Conservation (phyloP, 1,284 basidiomycete genomes). For the Moniliophthora roreri region DNA sequence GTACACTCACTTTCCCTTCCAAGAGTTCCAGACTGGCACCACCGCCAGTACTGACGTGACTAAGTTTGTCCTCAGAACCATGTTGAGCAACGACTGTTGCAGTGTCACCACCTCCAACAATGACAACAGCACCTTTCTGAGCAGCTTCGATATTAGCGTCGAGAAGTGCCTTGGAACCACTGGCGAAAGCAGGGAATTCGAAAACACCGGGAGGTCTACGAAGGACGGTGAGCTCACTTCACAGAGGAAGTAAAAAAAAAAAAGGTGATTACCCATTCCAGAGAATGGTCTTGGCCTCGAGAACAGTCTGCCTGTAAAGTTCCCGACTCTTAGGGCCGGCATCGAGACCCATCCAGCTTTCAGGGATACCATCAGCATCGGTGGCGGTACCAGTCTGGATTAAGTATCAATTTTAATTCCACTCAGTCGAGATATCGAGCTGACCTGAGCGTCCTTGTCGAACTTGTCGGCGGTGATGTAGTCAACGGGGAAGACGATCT, state of each 20-base stretch:
- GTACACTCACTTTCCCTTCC: conserved; percentile 83
- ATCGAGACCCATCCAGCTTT: conserved; percentile 95
- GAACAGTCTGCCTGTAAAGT: conserved; percentile 79
- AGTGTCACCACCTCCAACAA: conserved; percentile 93
- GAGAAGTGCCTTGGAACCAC: conserved; percentile 84
- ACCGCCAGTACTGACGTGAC: conserved; percentile 96
- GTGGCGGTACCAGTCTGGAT: conserved; percentile 73
- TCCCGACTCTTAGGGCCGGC: conserved; percentile 81
- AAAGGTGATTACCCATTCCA: conserved; percentile 83
- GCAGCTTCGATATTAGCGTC: conserved; percentile 90
- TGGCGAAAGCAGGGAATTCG: conserved; percentile 91
- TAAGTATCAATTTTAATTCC: background rate
- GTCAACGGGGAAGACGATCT: conserved; percentile 95
- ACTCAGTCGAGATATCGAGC: conserved; percentile 39
- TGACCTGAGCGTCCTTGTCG: conserved; percentile 87
- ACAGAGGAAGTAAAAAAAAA: conserved; percentile 4
- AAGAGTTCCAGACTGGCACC: conserved; percentile 94
- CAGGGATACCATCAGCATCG: conserved; percentile 86
- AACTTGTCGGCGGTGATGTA: conserved; percentile 96
- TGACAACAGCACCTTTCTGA: conserved; percentile 86
- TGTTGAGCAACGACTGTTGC: conserved; percentile 89
- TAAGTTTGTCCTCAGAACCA: conserved; percentile 83
- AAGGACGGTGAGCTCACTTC: background rate
- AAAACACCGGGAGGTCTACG: conserved; percentile 92
- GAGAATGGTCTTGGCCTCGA: conserved; percentile 93